These are phyloP conservation scores for Penicillium dipodomyicola DNA, from an alignment of 495 filamentous ascomycete genomes.

Conservation along the genomic window DNA sequence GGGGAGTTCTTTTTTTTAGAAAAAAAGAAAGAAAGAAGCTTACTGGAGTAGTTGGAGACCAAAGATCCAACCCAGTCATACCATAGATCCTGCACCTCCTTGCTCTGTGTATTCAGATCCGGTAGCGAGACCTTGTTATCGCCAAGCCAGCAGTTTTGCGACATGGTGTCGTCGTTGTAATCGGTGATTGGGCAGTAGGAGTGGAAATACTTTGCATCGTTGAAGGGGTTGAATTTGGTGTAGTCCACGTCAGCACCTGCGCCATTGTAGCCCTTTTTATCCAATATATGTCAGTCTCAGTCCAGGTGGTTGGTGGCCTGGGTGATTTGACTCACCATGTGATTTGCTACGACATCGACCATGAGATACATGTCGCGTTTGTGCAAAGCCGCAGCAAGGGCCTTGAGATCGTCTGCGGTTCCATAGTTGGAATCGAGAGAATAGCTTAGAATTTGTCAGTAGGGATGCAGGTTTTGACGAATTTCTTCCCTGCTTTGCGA, in stretches of 20 bases:
- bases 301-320: too few species aligned
- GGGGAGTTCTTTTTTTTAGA: too few species aligned
- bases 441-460: constrained; percentile 35
- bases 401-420: constrained; percentile 60
- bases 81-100: constrained; percentile 55
- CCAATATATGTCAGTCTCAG: neutral
- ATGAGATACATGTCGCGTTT: constrained; percentile 68
- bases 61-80: constrained; percentile 64
- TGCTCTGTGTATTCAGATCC: constrained; percentile 65
- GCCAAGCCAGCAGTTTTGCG: constrained; percentile 62
- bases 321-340: constrained; percentile 51
- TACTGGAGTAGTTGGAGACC: constrained; percentile 63
- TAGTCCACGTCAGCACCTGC: constrained; percentile 57
- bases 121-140: constrained; percentile 60
- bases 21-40: neutral
- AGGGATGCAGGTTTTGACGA: neutral
- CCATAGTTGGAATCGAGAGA: constrained; percentile 65
- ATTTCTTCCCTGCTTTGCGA: neutral
- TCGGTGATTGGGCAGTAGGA: constrained; percentile 59
- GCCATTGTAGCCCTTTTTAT: constrained; percentile 53
- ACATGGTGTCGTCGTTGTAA: constrained; percentile 54
- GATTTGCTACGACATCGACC: constrained; percentile 78
- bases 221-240: constrained; percentile 62
- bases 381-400: constrained; percentile 58
- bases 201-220: constrained; percentile 63